Base-by-base conservation (phyloP, 2,329 filamentous ascomycete genomes). In the Ophiostoma fasciatum region DNA sequence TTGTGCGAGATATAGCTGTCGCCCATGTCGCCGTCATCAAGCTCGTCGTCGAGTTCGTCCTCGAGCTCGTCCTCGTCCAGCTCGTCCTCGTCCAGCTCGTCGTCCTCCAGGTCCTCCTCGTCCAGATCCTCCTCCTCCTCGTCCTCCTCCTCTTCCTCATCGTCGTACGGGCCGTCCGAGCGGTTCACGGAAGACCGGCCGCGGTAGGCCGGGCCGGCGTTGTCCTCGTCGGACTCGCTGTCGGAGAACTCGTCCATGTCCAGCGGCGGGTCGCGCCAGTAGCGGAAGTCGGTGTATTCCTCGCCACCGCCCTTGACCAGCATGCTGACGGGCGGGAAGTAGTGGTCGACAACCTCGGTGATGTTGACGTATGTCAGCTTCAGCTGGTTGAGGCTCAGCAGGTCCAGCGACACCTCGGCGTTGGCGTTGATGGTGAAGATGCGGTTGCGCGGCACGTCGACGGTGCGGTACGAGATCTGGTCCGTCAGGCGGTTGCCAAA, bases 401-500 rank as follows among this genome's bases (percentile, higher is more conserved):
- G 64, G 53, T 96, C 88, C 17, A 98, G 64, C 20, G 81, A 88
- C 21, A 98, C 87, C 56, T 98, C 90, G 1, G 88, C 87, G 51
- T 96, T 93, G 36, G 83, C 90, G 57, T 98, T 98, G 65, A 98
- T 98, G 13, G 90, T 55, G 57, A 98, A 98, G 48, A 98, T 98
- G 36, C 90, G 74, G 18, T 80, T 92, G 35, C 82, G 79, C 0
- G 90, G 90, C 28, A 98, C 94, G 53, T 94, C 92, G 36, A 98
- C 90, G 5, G 82, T 90, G 41, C 90, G 80, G 55, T 98, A 98
- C 35, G 83, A 93, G 40, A 98, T 74, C 37, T 93, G 90, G 54
- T 98, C 92, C 1, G 92, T 98, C 38, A 98, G 68, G 38, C 90
- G 77, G 55, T 98, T 98, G 40, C 92, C 90, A 51, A 96, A 98